Evolutionary conservation across 2,329 filamentous ascomycete species (phyloP), one percentile per base, ranked within the genome.

Genomic region (Cladosporium cucumerinum): DNA sequence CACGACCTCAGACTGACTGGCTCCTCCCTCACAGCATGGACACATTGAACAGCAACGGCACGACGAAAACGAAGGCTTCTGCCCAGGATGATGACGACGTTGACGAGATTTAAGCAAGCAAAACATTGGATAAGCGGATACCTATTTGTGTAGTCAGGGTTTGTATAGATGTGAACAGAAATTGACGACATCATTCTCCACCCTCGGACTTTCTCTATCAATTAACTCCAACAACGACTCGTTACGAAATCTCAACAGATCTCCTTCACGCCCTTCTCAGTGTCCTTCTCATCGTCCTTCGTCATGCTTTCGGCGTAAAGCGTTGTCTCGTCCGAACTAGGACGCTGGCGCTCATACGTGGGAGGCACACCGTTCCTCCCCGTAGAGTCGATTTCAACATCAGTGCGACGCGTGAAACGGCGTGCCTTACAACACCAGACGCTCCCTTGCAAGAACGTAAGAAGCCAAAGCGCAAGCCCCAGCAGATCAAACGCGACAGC

Each of bases 11-110:
- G 26, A 10, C 49, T 52, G n/a, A 52, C 14, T 5, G 1, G 8
- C 3, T 26, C 10, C 5, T 16, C 10, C 5, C 21, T n/a, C 23
- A n/a, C 52, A 74, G 73, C 21, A 75, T 80, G 77, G 76, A 80
- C 43, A 73, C 72, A 18, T 63, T 81, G 66, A 75, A 80, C 67
- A 75, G 74, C 4, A 76, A 80, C 61, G 79, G 80, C 23, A 82
- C 78, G 73, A 80, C 76, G 69, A 77, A 70, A 51, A 67, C 69
- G 16, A 69, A 66, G 57, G 70, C 67, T 28, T 65, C 67, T 28
- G 66, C 67, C 62, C 71, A 72, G 39, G 74, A 76, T 30, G 74
- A 76, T 25, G 73, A 76, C 36, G 73, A 76, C 46, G 67, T 73
- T 39, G 75, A 77, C 65, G 75, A 76, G 66, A 76, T 77, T 49